A percentile compares a stretch with the other conserved stretches of the same genome.
Conservation (phyloP, 768 basidiomycete genomes). For the Clavulina sp. region DNA sequence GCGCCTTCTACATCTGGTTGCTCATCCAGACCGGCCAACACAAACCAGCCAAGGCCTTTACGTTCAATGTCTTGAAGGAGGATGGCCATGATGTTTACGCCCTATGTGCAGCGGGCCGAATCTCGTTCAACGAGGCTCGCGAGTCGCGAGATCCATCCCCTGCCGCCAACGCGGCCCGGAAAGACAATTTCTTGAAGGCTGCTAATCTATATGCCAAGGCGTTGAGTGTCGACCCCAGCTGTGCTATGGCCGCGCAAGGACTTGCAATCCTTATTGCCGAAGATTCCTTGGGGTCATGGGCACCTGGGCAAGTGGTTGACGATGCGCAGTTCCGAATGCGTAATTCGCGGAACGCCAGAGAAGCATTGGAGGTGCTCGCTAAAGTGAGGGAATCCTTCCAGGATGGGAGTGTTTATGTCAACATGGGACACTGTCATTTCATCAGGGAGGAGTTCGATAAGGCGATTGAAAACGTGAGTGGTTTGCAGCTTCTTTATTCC, state of each 20-base stretch:
- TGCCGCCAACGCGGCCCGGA: slow-evolving; percentile 46
- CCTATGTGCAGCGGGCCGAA: slow-evolving; percentile 75
- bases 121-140: slow-evolving; percentile 69
- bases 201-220: slow-evolving; percentile 93
- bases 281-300: slow-evolving; percentile 61
- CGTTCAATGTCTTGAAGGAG: slow-evolving; percentile 74
- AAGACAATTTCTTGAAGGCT: slow-evolving; percentile 56
- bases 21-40: slow-evolving; percentile 57
- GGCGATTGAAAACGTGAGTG: slow-evolving; percentile 79
- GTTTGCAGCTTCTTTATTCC: background rate
- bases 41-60: slow-evolving; percentile 71
- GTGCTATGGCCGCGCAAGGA: slow-evolving; percentile 88
- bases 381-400: slow-evolving; percentile 78
- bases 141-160: slow-evolving; percentile 54
- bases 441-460: slow-evolving; percentile 85
- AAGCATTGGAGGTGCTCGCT: slow-evolving; percentile 77
- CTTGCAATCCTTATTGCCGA: slow-evolving; percentile 89
- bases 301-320: slow-evolving; percentile 26
- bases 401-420: slow-evolving; percentile 76
- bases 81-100: slow-evolving; percentile 83
- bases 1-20: slow-evolving; percentile 88
- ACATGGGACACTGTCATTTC: slow-evolving; percentile 94
- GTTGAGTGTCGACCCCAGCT: slow-evolving; percentile 60
- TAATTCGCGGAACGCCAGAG: slow-evolving; percentile 45
- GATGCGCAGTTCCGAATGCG: slow-evolving; percentile 42